Evolutionary conservation across 768 basidiomycete species (phyloP).

Genomic region (Amanita thiersii): DNA sequence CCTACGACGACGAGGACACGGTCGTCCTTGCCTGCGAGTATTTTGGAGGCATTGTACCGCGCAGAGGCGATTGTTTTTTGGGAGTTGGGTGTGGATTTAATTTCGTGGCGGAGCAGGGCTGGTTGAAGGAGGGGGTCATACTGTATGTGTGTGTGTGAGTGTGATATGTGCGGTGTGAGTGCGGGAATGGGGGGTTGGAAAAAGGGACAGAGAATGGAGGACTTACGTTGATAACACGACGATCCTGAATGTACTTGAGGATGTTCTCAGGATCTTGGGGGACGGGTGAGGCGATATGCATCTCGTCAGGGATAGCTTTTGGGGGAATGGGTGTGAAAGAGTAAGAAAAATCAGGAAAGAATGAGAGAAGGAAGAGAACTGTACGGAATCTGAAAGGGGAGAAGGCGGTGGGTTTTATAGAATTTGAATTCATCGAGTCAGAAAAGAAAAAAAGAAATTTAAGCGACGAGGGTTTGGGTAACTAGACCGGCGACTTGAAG

Average conservation of each 20-base stretch:
- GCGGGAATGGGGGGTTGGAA: too few species aligned
- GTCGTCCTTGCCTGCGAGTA: conserved; percentile 79
- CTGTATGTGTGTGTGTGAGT: conserved; percentile 27
- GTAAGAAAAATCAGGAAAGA: conserved; percentile 13
- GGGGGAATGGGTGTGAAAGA: conserved; percentile 11
- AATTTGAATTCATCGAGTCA: conserved; percentile 14
- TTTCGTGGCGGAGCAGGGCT: conserved; percentile 81
- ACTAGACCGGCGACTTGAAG: background rate
- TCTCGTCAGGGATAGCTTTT: conserved; percentile 35
- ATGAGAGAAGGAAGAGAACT: conserved; percentile 14
- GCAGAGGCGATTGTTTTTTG: conserved; percentile 72
- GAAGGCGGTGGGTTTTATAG: conserved; percentile 24
- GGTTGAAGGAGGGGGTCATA: conserved; percentile 97
- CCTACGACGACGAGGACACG: conserved; percentile 88
- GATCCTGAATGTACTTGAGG: conserved; percentile 71
- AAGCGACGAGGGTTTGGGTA: background rate
- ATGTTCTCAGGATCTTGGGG: conserved; percentile 59
- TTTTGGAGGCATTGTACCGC: conserved; percentile 69
- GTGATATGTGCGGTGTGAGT: background rate
- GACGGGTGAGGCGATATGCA: conserved; percentile 52
- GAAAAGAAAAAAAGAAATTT: conserved; percentile 1
- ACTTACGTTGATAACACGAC: conserved; percentile 73
- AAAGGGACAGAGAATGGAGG: conserved; percentile 11
- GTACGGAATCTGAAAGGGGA: conserved; percentile 28
- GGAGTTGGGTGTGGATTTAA: conserved; percentile 57